Conservation (phyloP, 345 rosid species). For the Eutrema heterophyllum region DNA sequence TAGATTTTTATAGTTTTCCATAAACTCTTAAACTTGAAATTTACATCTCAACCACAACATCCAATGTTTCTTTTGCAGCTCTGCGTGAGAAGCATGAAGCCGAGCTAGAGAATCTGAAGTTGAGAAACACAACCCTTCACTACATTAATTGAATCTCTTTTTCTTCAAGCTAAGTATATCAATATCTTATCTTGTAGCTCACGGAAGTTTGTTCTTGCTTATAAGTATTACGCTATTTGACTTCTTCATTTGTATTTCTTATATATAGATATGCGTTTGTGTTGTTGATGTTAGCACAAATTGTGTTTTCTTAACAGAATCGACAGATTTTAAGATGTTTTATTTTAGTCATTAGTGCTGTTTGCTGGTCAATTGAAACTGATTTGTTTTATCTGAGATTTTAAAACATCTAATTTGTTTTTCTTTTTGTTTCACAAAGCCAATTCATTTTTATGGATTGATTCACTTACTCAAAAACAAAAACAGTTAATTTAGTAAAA, state of each 20-base stretch:
- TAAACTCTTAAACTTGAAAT: not conserved
- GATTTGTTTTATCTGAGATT: too few species aligned
- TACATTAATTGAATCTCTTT: not conserved
- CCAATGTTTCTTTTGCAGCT: not conserved
- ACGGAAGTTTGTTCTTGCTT: not conserved
- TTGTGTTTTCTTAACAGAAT: not conserved
- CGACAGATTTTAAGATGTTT: too few species aligned
- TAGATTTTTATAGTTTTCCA: not conserved
- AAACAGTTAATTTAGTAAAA: too few species aligned
- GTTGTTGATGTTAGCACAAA: not conserved
- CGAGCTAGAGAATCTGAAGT: not conserved
- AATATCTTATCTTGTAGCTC: not conserved
- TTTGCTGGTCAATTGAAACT: too few species aligned
- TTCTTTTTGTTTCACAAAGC: too few species aligned
- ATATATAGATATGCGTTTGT: not conserved
- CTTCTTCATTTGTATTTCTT: not conserved
- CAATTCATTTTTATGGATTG: too few species aligned
- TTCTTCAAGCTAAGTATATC: not conserved
- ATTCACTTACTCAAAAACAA: too few species aligned
- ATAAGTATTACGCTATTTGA: not conserved
- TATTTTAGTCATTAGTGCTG: too few species aligned
- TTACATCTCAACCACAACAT: not conserved
- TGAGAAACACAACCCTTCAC: not conserved
- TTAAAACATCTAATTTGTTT: too few species aligned
- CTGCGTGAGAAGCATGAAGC: not conserved